Base-by-base conservation (phyloP, 345 rosid species). In the Eutrema yunnanense region DNA sequence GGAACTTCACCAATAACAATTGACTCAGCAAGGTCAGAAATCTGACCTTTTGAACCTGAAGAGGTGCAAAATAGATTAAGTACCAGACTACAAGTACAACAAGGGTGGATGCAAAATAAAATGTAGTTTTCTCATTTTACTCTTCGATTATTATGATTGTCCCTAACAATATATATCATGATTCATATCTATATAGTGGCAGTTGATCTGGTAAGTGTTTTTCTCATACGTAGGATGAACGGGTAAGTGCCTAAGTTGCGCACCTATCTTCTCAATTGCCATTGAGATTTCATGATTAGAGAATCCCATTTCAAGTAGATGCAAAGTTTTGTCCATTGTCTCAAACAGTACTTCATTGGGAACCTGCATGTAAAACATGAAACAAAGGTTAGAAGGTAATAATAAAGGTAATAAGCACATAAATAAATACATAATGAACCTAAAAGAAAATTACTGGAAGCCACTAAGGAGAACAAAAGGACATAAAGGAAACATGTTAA, bases 291-390 rank as follows among this genome's bases (percentile, higher is more conserved):
- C 90, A 77, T 83, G 78, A 78, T 87, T 92, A 46, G 96, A 81
- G 87, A 92, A 95, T 71, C 99, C 99, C 94, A 92, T 86, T 75
- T 88, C 88, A 74, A 95, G 92, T 81, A 95, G 82, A 12, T 55
- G 75, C 73, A 95, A 87, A 9, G 99, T 91, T 79, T 86, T 91
- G 65, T 85, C 92, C 97, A 91, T 89, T 9, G 89, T 88, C 67
- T 88, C 85, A 80, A 73, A 95, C 78, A 95, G 76, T 19, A 49
- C 47, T 84, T 91, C 97, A 71, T 92, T 72, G 37, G 75, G 82
- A 77, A 78, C 77, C 81, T 78, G 71, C 0, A 64, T 4, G 47
- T 30, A 49, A 65, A 58, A 22, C 72, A 70, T 4, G 16, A 52
- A 74, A 51, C 47, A 40, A 14, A 42, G 29, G 52, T 71, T 34